A percentile compares a stretch with the other conserved stretches of the same genome.
These are phyloP conservation scores for Trametopsis cervina DNA, from an alignment of 768 basidiomycete species.

Conservation along the genomic window DNA sequence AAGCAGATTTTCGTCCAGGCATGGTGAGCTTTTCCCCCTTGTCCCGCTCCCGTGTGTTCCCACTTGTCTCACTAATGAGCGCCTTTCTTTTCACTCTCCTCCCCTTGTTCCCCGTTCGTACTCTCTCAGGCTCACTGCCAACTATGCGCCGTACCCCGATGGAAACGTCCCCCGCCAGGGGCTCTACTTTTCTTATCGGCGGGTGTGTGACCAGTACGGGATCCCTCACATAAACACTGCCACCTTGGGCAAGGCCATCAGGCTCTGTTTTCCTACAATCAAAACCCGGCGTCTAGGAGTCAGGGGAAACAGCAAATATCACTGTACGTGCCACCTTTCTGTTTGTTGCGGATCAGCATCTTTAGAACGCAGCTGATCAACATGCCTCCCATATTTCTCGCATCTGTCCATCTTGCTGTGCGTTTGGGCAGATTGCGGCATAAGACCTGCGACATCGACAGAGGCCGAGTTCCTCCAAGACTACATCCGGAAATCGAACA, in stretches of 20 bases:
- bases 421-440: conserved; percentile 70
- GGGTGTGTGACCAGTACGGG: conserved; percentile 88
- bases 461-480: conserved; percentile 92
- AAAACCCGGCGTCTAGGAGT: conserved; percentile 91
- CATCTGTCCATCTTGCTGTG: conserved; percentile 1
- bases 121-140: conserved; percentile 73
- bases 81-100: too few species aligned
- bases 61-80: conserved; percentile 12
- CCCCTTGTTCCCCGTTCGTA: too few species aligned
- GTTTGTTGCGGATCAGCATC: conserved; percentile 24
- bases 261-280: conserved; percentile 90
- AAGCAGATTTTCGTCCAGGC: conserved; percentile 93
- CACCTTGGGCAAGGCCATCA: conserved; percentile 90
- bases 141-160: conserved; percentile 87
- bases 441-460: conserved; percentile 83
- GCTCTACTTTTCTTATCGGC: conserved; percentile 87
- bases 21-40: conserved; percentile 48
- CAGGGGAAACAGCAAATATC: conserved; percentile 93
- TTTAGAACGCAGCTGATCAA: conserved; percentile 13
- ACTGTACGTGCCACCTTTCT: conserved; percentile 56
- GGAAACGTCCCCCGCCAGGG: conserved; percentile 93
- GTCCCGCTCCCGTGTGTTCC: too few species aligned
- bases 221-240: conserved; percentile 95
- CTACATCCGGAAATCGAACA: conserved; percentile 87
- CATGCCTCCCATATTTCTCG: too few species aligned